Evolutionary conservation across 352 stramenopile genomes (phyloP).

Genomic region (Globisporangium emineosum): DNA sequence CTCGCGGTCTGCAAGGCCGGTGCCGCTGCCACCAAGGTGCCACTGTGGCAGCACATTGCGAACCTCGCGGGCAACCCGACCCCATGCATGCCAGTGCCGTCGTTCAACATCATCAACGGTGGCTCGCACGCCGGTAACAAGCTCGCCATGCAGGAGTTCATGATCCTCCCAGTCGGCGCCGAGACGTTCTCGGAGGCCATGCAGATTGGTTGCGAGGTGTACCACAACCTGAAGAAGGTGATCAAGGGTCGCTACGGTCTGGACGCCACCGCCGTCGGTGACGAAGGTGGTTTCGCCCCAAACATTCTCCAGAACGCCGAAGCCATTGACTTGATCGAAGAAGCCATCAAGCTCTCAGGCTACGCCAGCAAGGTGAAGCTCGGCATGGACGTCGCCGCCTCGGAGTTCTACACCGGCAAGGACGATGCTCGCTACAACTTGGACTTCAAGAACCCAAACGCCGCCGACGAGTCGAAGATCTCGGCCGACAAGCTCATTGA

Average conservation of each 20-base stretch:
- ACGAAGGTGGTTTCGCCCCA: slow-evolving; percentile 99
- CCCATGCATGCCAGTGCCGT: slow-evolving; percentile 94
- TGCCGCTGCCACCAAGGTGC: slow-evolving; percentile 93
- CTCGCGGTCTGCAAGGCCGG: slow-evolving; percentile 96
- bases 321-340: slow-evolving; percentile 96
- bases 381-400: slow-evolving; percentile 97
- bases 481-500: slow-evolving; percentile 94
- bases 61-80: slow-evolving; percentile 96
- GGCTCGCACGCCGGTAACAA: slow-evolving; percentile 98
- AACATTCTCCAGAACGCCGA: slow-evolving; percentile 96
- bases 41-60: slow-evolving; percentile 98
- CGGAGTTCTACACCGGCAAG: slow-evolving; percentile 96
- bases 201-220: slow-evolving; percentile 98
- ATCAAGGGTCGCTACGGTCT: slow-evolving; percentile 98
- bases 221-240: slow-evolving; percentile 98
- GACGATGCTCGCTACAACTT: slow-evolving; percentile 97
- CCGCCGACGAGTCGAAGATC: slow-evolving; percentile 87
- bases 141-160: slow-evolving; percentile 99
- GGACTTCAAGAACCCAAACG: slow-evolving; percentile 96
- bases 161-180: slow-evolving; percentile 95
- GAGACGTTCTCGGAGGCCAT: slow-evolving; percentile 93
- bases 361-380: slow-evolving; percentile 97
- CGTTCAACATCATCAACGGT: slow-evolving; percentile 99
- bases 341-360: slow-evolving; percentile 94
- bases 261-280: slow-evolving; percentile 98